A percentile compares a stretch with the other conserved stretches of the same genome.
Evolutionary conservation across 2,329 filamentous ascomycete species (phyloP).

Genomic region (Claviceps sp.): DNA sequence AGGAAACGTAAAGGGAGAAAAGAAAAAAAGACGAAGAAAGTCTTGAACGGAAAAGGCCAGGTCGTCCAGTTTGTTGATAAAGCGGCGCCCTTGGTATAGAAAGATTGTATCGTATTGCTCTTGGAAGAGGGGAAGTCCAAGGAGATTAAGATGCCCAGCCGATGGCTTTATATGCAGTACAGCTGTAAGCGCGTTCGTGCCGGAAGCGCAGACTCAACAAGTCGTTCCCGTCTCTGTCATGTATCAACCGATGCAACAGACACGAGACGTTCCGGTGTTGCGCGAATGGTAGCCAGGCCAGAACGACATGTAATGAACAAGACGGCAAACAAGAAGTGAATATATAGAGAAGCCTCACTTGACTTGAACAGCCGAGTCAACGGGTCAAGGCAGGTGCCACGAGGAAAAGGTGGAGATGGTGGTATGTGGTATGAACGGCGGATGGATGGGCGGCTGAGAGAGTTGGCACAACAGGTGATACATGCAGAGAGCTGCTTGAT

Average conservation of each 20-base stretch:
- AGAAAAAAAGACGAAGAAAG: not conserved
- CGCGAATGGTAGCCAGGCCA: too few species aligned
- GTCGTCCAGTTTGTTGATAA: not conserved
- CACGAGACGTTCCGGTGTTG: too few species aligned
- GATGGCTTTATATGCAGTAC: too few species aligned
- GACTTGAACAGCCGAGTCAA: constrained; percentile 34
- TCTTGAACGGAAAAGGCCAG: not conserved
- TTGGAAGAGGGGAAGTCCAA: too few species aligned
- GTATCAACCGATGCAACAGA: too few species aligned
- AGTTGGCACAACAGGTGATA: too few species aligned
- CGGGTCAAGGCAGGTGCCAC: constrained; percentile 26
- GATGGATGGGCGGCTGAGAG: not conserved
- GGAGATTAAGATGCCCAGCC: too few species aligned
- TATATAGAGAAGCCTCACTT: constrained; percentile 10
- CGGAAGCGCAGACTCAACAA: too few species aligned
- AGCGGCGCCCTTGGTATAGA: not conserved
- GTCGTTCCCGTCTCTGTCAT: too few species aligned
- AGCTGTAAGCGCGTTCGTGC: too few species aligned
- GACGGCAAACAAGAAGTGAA: not conserved
- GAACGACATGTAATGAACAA: too few species aligned
- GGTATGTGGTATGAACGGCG: not conserved
- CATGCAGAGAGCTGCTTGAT: not conserved
- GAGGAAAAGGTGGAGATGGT: not conserved
- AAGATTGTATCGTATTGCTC: too few species aligned
- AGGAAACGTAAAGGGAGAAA: constrained; percentile 10